These are phyloP conservation scores for Fusarium sp. DNA, from an alignment of 2,329 filamentous ascomycete species.

Conservation along the genomic window DNA sequence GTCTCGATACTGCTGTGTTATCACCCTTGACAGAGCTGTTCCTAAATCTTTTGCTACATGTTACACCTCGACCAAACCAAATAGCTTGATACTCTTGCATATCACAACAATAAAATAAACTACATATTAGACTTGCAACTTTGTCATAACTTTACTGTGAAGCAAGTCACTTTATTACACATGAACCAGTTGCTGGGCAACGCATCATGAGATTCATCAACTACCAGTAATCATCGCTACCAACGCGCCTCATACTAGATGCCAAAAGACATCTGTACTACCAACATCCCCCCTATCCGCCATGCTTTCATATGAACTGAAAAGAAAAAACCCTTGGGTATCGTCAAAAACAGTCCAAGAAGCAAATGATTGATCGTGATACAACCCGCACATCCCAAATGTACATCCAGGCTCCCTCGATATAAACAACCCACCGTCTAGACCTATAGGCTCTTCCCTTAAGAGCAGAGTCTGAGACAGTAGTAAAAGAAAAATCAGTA, in stretches of 20 bases:
- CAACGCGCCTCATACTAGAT: not conserved
- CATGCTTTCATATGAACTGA: constrained; percentile 33
- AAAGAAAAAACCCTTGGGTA: constrained; percentile 48
- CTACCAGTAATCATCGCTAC: not conserved
- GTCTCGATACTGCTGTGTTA: not conserved
- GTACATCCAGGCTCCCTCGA: constrained; percentile 31
- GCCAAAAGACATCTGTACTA: not conserved
- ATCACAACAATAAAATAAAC: not conserved
- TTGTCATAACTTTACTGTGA: not conserved
- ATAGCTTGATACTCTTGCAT: not conserved
- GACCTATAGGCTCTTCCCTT: constrained; percentile 10
- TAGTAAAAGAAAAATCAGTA: constrained; percentile 35
- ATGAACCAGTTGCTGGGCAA: not conserved
- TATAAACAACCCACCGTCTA: constrained; percentile 31
- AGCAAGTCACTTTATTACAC: not conserved
- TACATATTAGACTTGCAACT: not conserved
- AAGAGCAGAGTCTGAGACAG: constrained; percentile 17
- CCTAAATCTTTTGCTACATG: not conserved
- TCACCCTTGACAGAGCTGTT: not conserved
- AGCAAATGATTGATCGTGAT: constrained; percentile 44
- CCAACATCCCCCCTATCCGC: constrained; percentile 15
- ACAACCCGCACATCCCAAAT: constrained; percentile 44
- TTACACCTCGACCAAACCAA: not conserved
- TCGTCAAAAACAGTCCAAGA: constrained; percentile 50
- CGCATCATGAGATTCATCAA: constrained; percentile 2